These are phyloP conservation scores for Scedosporium dehoogii DNA, from an alignment of 2,329 filamentous ascomycete genomes.

Conservation along the genomic window DNA sequence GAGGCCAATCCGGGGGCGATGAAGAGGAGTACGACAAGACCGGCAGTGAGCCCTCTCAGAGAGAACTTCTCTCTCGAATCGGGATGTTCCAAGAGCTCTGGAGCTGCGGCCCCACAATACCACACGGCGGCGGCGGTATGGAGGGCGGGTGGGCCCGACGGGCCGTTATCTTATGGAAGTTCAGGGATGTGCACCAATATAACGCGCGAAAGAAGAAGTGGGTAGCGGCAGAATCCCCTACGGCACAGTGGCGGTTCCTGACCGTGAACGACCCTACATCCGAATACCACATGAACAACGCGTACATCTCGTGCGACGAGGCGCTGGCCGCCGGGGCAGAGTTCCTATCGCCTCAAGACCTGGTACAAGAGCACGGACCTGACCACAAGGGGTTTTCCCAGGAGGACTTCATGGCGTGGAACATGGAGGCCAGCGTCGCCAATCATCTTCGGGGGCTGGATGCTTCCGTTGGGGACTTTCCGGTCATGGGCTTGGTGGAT, in stretches of 20 bases:
- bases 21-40: conserved; percentile 5
- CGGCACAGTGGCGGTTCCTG: conserved; percentile 44
- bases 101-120: conserved; percentile 33
- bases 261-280: conserved; percentile 50
- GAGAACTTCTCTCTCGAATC: conserved; percentile 47
- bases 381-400: background rate
- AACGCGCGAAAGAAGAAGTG: conserved; percentile 6
- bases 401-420: background rate
- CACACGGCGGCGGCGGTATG: conserved; percentile 14
- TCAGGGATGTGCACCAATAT: conserved; percentile 40
- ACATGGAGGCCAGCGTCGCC: background rate
- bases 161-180: conserved; percentile 54
- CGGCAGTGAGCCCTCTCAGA: conserved; percentile 8
- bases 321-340: background rate
- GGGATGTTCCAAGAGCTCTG: conserved; percentile 60
- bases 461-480: background rate
- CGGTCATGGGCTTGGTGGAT: conserved; percentile 13
- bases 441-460: background rate
- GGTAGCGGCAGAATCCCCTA: conserved; percentile 10
- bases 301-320: conserved; percentile 13
- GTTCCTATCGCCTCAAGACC: background rate
- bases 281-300: conserved; percentile 44
- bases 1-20: conserved; percentile 21
- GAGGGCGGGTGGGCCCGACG: conserved; percentile 44
- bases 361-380: conserved; percentile 11